phyloP scores from a whole-genome alignment of 1,284 basidiomycete species.

The Ceratobasidium papillatum region DNA sequence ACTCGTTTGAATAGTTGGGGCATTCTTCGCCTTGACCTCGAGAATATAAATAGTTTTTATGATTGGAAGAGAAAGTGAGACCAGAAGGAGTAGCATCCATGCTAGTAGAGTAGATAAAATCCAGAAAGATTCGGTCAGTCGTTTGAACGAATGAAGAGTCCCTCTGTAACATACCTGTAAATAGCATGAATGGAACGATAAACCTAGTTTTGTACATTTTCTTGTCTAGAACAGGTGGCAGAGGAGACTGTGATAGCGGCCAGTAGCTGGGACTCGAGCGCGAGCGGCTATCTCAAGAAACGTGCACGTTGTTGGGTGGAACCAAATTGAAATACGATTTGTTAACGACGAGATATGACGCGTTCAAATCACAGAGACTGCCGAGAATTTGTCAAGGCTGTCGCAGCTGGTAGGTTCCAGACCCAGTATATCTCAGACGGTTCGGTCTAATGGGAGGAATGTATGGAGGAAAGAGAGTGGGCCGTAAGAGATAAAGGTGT shows the following conservation, averaged over 20 bases:
- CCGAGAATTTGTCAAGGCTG: not conserved
- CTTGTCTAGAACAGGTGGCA: not conserved
- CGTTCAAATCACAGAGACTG: not conserved
- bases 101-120: conserved; percentile 53
- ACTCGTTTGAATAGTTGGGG: conserved; percentile 56
- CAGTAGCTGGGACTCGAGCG: not conserved
- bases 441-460: not conserved
- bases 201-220: conserved; percentile 28
- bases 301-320: not conserved
- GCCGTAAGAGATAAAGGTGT: not conserved
- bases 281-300: not conserved
- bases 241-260: not conserved
- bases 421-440: not conserved
- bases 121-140: not conserved
- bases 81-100: conserved; percentile 75
- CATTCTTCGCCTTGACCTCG: conserved; percentile 57
- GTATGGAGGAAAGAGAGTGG: not conserved
- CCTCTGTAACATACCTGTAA: conserved; percentile 13
- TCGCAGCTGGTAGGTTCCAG: conserved; percentile 6
- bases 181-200: conserved; percentile 28
- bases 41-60: conserved; percentile 77
- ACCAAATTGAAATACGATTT: conserved; percentile 13
- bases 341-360: conserved; percentile 14
- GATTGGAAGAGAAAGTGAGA: conserved; percentile 76
- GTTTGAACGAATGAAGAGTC: not conserved